These are phyloP conservation scores for Chaetoceros tenuissimus DNA, from an alignment of 108 stramenopile species.

Conservation along the genomic window DNA sequence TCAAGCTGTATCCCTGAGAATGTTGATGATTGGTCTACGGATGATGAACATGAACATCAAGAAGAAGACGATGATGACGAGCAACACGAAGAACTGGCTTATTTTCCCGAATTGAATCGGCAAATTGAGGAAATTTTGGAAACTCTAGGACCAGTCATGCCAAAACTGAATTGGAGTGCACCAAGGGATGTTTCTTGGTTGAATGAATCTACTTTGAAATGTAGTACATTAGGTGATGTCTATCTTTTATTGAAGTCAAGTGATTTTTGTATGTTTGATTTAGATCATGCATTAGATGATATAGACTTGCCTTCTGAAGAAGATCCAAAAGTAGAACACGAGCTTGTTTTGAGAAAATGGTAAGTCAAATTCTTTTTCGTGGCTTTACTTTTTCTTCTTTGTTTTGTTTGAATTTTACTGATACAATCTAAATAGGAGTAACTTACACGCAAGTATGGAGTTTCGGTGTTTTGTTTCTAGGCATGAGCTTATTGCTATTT, in stretches of 20 bases:
- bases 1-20: conserved; percentile 42
- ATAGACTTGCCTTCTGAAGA: conserved; percentile 26
- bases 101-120: conserved; percentile 42
- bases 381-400: too few species aligned
- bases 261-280: conserved; percentile 81
- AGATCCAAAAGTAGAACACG: conserved; percentile 16
- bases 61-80: conserved; percentile 30
- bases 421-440: too few species aligned
- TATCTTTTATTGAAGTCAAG: conserved; percentile 89
- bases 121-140: conserved; percentile 36
- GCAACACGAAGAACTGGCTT: conserved; percentile 13
- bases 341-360: conserved; percentile 87
- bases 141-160: conserved; percentile 50
- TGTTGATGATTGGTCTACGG: conserved; percentile 2
- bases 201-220: conserved; percentile 82
- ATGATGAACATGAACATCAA: conserved; percentile 10
- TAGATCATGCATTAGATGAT: conserved; percentile 68
- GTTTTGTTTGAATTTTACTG: too few species aligned
- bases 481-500: conserved; percentile 51
- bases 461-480: conserved; percentile 88
- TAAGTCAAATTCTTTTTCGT: too few species aligned
- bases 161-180: conserved; percentile 88
- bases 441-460: conserved; percentile 88
- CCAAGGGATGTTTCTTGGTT: conserved; percentile 93
- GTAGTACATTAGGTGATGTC: conserved; percentile 80